Percentiles rank a stretch among this genome's conserved stretches.
phyloP scores from a whole-genome alignment of 2,329 filamentous ascomycete genomes.

The Xylariaceae sp. region DNA sequence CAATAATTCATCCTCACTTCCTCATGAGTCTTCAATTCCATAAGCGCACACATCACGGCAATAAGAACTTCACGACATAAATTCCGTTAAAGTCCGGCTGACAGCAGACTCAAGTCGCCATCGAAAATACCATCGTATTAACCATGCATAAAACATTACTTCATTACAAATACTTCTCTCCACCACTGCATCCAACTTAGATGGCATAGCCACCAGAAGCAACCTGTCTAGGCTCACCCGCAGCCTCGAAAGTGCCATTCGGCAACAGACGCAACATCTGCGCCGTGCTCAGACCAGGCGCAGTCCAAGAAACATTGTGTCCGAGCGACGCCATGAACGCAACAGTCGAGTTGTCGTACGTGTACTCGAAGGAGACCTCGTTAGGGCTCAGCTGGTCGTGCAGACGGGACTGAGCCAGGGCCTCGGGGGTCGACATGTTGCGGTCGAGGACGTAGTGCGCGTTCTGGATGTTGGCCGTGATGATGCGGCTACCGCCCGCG shows the following conservation, averaged over 20 bases:
- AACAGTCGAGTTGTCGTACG: conserved; percentile 65
- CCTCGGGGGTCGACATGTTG: conserved; percentile 53
- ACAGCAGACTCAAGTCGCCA: too few species aligned
- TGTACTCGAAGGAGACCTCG: conserved; percentile 62
- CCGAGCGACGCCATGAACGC: conserved; percentile 60
- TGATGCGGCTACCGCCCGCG: conserved; percentile 80
- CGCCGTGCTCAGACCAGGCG: conserved; percentile 60
- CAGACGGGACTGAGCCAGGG: conserved; percentile 63
- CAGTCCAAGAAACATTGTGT: conserved; percentile 71
- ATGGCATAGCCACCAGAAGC: conserved; percentile 63
- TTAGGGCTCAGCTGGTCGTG: conserved; percentile 80
- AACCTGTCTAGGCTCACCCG: conserved; percentile 72
- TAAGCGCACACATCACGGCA: too few species aligned
- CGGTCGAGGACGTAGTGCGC: conserved; percentile 70
- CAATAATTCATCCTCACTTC: too few species aligned
- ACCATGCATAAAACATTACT: not conserved
- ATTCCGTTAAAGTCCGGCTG: too few species aligned
- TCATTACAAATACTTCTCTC: not conserved
- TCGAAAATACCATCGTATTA: too few species aligned
- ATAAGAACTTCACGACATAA: too few species aligned
- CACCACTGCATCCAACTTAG: conserved; percentile 23
- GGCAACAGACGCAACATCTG: conserved; percentile 63
- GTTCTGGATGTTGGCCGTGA: conserved; percentile 74
- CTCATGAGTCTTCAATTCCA: too few species aligned
- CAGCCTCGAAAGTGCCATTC: conserved; percentile 71